Evolutionary conservation across 1,284 basidiomycete species (phyloP), one percentile per base, ranked within the genome.

Genomic region (Cutaneotrichosporon arboriforme): DNA sequence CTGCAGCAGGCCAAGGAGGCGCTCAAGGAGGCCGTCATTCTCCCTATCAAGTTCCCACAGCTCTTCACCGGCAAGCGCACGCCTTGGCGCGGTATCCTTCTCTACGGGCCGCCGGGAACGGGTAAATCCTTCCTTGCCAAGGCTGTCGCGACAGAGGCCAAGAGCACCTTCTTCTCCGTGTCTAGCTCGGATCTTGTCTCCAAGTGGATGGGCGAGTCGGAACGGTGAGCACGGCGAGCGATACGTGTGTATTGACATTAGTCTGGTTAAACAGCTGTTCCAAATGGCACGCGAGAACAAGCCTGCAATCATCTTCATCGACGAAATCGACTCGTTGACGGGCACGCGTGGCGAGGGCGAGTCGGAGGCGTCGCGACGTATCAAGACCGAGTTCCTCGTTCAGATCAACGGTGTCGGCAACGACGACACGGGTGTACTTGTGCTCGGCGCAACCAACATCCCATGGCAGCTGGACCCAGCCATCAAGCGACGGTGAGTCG

Each of bases 201-300:
- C 75, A 98, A 98, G 76, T 98, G 94, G 94, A 96, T 97, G 80
- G 94, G 94, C 62, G 94, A 98, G 76, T 93, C 89, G 18, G 94
- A 98, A 77, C 80, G 90, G 90, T 90, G 59, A 69, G 83, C 35
- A 7, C 3, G 8, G n/a, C 51, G n/a, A n/a, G n/a, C n/a, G n/a
- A n/a, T n/a, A n/a, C n/a, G n/a, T n/a, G n/a, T n/a, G n/a, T n/a
- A n/a, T n/a, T 56, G 5, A 48, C 42, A 14, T 18, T 59, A 94
- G 92, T 66, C 80, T 97, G 58, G 94, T 98, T 47, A 94, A 92
- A 75, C 91, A 97, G 72, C 81, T 98, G 37, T 98, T 98, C 71
- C 84, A 90, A 62, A 89, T 98, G 82, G 96, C 94, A 1, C 83
- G 94, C 57, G 94, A 98, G 75, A 84, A 85, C 60, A 97, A 97